Percentiles rank a stretch among this genome's conserved stretches.
Evolutionary conservation across 305 asterid genomes (phyloP).

Genomic region (Rubia peregrina): DNA sequence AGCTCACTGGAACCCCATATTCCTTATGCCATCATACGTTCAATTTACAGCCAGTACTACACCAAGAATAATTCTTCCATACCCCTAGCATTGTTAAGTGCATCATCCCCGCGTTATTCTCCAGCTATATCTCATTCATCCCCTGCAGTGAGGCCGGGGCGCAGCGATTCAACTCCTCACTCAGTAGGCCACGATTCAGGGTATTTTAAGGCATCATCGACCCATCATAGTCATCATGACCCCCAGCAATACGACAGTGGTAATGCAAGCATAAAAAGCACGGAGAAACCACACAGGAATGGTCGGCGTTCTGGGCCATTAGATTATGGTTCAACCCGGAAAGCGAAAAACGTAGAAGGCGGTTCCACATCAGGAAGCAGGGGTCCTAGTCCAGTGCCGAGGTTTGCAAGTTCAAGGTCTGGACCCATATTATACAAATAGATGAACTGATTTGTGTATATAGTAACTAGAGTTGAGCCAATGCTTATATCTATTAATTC

Average conservation of each 20-base stretch:
- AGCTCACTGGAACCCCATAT: slow-evolving; percentile 68
- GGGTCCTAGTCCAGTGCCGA: slow-evolving; percentile 91
- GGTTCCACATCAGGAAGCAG: slow-evolving; percentile 78
- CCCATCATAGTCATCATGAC: slow-evolving; percentile 43
- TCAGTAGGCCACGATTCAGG: slow-evolving; percentile 49
- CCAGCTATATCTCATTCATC: slow-evolving; percentile 80
- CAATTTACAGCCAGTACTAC: slow-evolving; percentile 81
- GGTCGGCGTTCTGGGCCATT: slow-evolving; percentile 86
- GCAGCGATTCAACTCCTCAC: slow-evolving; percentile 48
- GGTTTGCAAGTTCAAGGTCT: slow-evolving; percentile 88
- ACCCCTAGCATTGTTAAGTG: slow-evolving; percentile 44
- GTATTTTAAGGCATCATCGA: slow-evolving; percentile 48
- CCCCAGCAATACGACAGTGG: slow-evolving; percentile 52
- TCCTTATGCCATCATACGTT: slow-evolving; percentile 78
- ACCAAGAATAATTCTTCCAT: slow-evolving; percentile 50
- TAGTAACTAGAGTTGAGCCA: too few relatives aligned
- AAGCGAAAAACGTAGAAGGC: slow-evolving; percentile 52
- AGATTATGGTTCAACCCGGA: slow-evolving; percentile 68
- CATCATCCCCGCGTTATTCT: slow-evolving; percentile 78
- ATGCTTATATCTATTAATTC: background rate
- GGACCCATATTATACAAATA: slow-evolving; percentile 83
- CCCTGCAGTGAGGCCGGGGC: slow-evolving; percentile 53
- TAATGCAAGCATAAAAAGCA: slow-evolving; percentile 35
- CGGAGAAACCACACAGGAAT: slow-evolving; percentile 42
- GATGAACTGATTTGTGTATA: slow-evolving; percentile 29